Conservation (phyloP, 2,329 filamentous ascomycete species). For the Curvularia eragrostidis region DNA sequence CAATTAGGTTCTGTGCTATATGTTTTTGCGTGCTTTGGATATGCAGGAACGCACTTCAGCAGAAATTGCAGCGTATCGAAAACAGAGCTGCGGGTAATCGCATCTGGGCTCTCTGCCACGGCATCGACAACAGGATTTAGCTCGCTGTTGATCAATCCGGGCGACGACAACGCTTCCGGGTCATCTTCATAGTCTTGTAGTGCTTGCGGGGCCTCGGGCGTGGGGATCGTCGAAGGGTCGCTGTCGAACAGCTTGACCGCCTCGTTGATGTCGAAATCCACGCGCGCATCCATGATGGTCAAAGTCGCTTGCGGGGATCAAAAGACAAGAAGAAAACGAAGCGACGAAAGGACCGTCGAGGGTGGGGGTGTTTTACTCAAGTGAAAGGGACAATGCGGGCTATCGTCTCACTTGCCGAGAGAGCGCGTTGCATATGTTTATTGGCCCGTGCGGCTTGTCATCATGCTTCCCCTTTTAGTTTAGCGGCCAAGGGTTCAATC, state of each 20-base stretch:
- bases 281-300: conserved; percentile 67
- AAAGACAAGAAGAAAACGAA: conserved; percentile 23
- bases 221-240: conserved; percentile 82
- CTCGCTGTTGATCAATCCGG: conserved; percentile 78
- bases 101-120: conserved; percentile 89
- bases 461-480: conserved; percentile 24
- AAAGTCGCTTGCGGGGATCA: conserved; percentile 21
- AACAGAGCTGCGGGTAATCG: conserved; percentile 75
- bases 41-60: conserved; percentile 84
- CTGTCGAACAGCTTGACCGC: conserved; percentile 96
- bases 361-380: conserved; percentile 20
- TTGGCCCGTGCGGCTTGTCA: conserved; percentile 18
- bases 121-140: conserved; percentile 93
- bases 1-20: conserved; percentile 59
- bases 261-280: conserved; percentile 94
- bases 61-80: conserved; percentile 96
- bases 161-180: conserved; percentile 77
- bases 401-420: conserved; percentile 20
- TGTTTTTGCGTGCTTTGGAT: conserved; percentile 44
- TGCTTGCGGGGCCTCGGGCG: conserved; percentile 81
- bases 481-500: conserved; percentile 16
- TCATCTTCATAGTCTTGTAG: conserved; percentile 93
- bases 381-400: conserved; percentile 25
- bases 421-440: conserved; percentile 31
- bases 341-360: conserved; percentile 26